Percentiles rank a stretch among this genome's conserved stretches.
Evolutionary conservation across 306 rosid genomes (phyloP).

Genomic region (Lupinus albus): DNA sequence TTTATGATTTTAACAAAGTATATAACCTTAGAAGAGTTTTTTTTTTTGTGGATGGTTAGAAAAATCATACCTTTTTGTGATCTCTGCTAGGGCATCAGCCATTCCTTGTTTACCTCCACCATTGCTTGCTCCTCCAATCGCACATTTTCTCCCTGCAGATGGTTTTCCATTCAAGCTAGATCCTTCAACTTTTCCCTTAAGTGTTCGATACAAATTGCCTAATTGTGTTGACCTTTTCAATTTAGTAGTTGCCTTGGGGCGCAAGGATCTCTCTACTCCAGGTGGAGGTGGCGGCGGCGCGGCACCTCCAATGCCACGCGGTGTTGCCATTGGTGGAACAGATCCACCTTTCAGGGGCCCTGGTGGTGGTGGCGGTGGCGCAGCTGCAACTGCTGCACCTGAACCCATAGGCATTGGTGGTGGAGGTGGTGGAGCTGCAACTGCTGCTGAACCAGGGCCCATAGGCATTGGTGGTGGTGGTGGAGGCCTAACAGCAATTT

Average conservation of each 20-base stretch:
- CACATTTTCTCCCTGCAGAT: conserved; percentile 48
- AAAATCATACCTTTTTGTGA: conserved; percentile 60
- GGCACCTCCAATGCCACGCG: conserved; percentile 37
- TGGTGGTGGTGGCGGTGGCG: conserved; percentile 26
- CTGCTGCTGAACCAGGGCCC: not conserved
- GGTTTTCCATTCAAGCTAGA: conserved; percentile 43
- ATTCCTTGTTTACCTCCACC: conserved; percentile 63
- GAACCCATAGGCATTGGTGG: not conserved
- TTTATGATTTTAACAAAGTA: no score
- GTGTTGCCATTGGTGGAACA: conserved; percentile 40
- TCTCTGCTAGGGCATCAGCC: conserved; percentile 87
- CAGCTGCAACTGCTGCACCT: not conserved
- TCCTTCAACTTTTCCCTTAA: conserved; percentile 74
- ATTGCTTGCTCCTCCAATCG: conserved; percentile 16
- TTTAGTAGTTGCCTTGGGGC: conserved; percentile 53
- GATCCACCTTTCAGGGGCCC: conserved; percentile 35
- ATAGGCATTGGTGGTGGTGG: no score
- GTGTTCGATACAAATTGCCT: conserved; percentile 60
- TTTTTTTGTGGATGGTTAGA: conserved; percentile 3
- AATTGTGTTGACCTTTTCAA: conserved; percentile 71
- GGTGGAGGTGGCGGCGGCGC: conserved; percentile 67
- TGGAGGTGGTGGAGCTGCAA: not conserved
- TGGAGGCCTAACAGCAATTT: no score
- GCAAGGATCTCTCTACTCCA: conserved; percentile 46
- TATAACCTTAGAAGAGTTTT: not conserved